Base-by-base conservation (phyloP, 139 green algal genomes). In the Auxenochlorella protothecoides region DNA sequence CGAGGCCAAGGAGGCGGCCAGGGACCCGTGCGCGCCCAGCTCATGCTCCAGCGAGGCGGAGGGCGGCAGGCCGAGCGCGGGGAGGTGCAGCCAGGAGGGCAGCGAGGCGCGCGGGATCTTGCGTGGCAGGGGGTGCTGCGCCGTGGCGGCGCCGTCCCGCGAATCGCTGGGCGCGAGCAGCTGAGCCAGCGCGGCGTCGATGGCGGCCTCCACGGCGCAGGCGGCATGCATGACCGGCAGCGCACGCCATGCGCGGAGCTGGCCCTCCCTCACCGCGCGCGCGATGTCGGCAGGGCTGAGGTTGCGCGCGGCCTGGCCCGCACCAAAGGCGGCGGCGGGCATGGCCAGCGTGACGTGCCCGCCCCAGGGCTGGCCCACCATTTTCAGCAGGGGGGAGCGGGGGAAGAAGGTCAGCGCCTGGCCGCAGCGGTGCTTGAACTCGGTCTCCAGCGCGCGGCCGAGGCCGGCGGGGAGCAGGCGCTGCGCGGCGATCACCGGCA, bases 301-400 rank as follows among this genome's bases (percentile, higher is more conserved):
- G 68, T 80, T 80, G 59, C 68, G 54, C 4, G 75, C 63, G 8
- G 69, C 53, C 44, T 68, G 65, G 16, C 14, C 11, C 4, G 66
- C 7, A 2, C 55, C 53, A 9, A 80, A 71, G 2, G 70, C 62
- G 63, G 75, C 16, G 56, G 74, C 78, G 2, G 89, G 90, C 79
- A 95, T 79, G n/a, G 89, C 85, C 68, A 97, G 84, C 65, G 89
- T 97, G 57, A 97, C 80, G 78, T 97, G 90, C 8, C 91, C 91
- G 76, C 94, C 87, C 91, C 91, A 97, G 1, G 86, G 81, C 85
- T 97, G 91, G 56, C 82, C 88, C 77, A 94, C 85, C n/a, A 96
- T 80, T 69, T 80, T 89, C 4, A 96, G 77, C 79, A 83, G 87
- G 53, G 83, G 85, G 55, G 83, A 90, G 4, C 85, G 73, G 15